Evolutionary conservation across 2,329 filamentous ascomycete species (phyloP).

Genomic region (Aureobasidium melanogenum): DNA sequence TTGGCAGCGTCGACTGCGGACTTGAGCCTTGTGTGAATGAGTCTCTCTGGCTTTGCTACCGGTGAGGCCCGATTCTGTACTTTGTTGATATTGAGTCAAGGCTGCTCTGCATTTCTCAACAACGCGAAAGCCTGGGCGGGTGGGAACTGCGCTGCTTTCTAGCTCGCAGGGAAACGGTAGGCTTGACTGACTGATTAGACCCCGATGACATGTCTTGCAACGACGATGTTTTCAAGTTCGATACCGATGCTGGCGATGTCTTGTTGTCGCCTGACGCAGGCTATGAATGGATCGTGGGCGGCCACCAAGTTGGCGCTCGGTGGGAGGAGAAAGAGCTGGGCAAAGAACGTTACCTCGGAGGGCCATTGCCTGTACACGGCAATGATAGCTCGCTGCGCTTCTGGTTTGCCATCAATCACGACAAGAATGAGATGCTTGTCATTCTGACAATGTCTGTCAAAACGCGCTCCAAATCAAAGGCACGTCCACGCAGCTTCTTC

Average conservation of each 20-base stretch:
- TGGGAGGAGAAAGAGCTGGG: not conserved
- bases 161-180: constrained; percentile 8
- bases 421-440: not conserved
- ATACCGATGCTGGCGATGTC: not conserved
- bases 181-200: not conserved
- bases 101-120: not conserved
- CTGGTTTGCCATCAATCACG: not conserved
- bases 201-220: not conserved
- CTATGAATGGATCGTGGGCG: not conserved
- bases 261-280: not conserved
- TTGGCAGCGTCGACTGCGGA: not conserved
- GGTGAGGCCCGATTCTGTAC: not conserved
- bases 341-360: not conserved
- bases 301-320: not conserved
- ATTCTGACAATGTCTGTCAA: constrained; percentile 1
- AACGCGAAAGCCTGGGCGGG: constrained; percentile 10
- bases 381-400: not conserved
- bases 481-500: constrained; percentile 1
- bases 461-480: not conserved
- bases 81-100: not conserved
- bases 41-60: not conserved
- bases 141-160: not conserved
- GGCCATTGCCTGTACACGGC: not conserved
- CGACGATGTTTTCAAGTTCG: not conserved
- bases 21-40: not conserved